Base-by-base conservation (phyloP, 1,139 yeast species). In the Hanseniaspora sp. region DNA sequence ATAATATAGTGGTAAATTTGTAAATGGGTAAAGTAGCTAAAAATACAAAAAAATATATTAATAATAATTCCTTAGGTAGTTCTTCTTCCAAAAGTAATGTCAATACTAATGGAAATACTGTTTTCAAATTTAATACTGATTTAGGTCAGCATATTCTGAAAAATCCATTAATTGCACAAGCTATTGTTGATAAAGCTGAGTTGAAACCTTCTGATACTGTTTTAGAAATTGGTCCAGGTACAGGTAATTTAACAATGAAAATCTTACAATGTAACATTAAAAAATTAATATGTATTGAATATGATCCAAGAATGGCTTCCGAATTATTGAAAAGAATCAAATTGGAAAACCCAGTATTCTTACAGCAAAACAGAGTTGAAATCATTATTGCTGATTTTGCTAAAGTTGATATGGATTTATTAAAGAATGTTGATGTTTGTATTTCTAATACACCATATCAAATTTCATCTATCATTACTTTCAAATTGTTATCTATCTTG, bases 291-390 rank as follows among this genome's bases (percentile, higher is more conserved):
- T 98, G 98, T 0, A 95, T 86, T 54, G 99, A 92, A 72, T 90
- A 90, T 92, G 99, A 92, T 70, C 97, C 99, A 29, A 77, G 97
- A 71, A 92, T 92, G 99, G 98, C 97, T 4, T 97, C 97, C 0
- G 99, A 92, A 69, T 75, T 92, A 64, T 87, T 97, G 23, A 92
- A 92, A 68, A 83, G 99, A 74, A 97, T 94, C 30, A 87, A 86
- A 70, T 29, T 41, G 17, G 54, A 51, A 23, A 46, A 46, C 7
- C 54, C 54, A 7, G 45, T 38, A 5, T 51, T 51, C 28, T 39
- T 51, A 12, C 38, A 46, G 31, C 54, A 51, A 39, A 51, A 51
- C 48, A 87, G 88, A 67, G 74, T 92, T 56, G 98, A 92, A 60
- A 87, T 92, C 56, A 71, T 92, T 65, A 74, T 94, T 57, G 98